Conservation (phyloP, 2,329 filamentous ascomycete genomes). For the Nannizziopsis barbatae region DNA sequence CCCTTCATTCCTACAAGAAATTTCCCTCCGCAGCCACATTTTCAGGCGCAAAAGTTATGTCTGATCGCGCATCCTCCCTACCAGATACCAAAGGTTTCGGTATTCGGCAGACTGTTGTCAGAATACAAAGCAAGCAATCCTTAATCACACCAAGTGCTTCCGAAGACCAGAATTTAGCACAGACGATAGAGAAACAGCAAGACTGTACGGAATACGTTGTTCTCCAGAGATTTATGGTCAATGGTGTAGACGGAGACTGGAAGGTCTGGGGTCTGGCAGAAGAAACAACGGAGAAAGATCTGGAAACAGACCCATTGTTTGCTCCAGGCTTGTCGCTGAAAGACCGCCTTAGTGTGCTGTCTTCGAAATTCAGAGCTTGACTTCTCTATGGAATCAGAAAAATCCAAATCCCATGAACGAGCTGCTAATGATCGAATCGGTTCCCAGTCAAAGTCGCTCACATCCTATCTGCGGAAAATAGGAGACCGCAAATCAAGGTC, state of each 20-base stretch:
- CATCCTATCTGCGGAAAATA: too few relatives aligned
- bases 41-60: slow-evolving; percentile 29
- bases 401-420: too few relatives aligned
- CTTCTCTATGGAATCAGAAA: neutral
- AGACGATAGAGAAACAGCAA: slow-evolving; percentile 26
- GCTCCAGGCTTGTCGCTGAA: slow-evolving; percentile 24
- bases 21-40: slow-evolving; percentile 27
- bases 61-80: slow-evolving; percentile 34
- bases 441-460: too few relatives aligned
- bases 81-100: slow-evolving; percentile 31
- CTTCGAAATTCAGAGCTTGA: slow-evolving; percentile 10
- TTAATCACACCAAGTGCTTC: slow-evolving; percentile 20
- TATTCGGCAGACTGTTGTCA: slow-evolving; percentile 31
- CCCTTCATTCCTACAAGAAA: slow-evolving; percentile 29
- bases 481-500: too few relatives aligned
- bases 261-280: slow-evolving; percentile 41
- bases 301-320: slow-evolving; percentile 29
- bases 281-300: slow-evolving; percentile 32
- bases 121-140: slow-evolving; percentile 31
- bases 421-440: too few relatives aligned
- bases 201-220: slow-evolving; percentile 42
- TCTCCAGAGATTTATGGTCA: slow-evolving; percentile 37
- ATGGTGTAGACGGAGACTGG: slow-evolving; percentile 36
- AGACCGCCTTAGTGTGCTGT: slow-evolving; percentile 28
- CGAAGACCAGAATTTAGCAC: slow-evolving; percentile 4